phyloP scores from a whole-genome alignment of 805 yeast species.

The Nakazawaea holstii region DNA sequence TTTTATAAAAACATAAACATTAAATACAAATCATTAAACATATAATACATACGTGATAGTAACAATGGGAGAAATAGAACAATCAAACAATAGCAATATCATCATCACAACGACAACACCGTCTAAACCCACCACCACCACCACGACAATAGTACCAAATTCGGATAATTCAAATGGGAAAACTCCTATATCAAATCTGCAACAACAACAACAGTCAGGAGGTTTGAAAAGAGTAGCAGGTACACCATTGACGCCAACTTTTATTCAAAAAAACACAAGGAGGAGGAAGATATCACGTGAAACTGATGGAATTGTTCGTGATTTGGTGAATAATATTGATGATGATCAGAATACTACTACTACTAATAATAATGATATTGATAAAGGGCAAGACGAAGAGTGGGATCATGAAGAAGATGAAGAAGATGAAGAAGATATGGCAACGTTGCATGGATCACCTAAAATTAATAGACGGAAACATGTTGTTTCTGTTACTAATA shows the following conservation, averaged over 20 bases:
- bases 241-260: conserved; percentile 4
- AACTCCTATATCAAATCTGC: background rate
- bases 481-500: no score
- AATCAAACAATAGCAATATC: background rate
- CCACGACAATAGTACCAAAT: background rate
- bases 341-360: background rate
- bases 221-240: background rate
- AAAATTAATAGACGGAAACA: background rate
- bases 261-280: background rate
- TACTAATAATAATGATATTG: background rate
- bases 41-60: background rate
- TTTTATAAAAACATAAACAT: background rate
- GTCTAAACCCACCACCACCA: background rate
- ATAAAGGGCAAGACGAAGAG: background rate
- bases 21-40: background rate
- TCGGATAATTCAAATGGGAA: no score
- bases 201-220: no score
- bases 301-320: background rate
- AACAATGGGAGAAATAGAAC: background rate
- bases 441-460: background rate
- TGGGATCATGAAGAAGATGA: background rate
- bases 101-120: background rate
- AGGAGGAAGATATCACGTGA: background rate
- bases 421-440: background rate
- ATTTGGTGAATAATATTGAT: background rate